Percentiles rank a stretch among this genome's conserved stretches.
phyloP scores from a whole-genome alignment of 2,329 filamentous ascomycete genomes.

The Neofusicoccum ribis region DNA sequence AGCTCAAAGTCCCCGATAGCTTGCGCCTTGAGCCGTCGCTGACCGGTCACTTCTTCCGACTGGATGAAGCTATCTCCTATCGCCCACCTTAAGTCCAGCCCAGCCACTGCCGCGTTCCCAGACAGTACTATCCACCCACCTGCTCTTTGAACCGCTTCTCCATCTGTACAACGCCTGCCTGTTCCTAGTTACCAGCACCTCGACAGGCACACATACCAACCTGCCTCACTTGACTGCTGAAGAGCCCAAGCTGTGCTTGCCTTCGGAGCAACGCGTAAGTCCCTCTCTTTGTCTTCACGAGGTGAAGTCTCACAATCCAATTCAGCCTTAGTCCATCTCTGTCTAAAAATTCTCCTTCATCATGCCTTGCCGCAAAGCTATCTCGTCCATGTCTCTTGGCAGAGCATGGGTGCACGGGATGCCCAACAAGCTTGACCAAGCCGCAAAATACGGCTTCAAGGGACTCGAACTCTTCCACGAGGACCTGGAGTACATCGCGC shows the following conservation, averaged over 20 bases:
- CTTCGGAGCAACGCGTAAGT: too few species aligned
- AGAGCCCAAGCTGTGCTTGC: too few species aligned
- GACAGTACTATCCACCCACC: background rate
- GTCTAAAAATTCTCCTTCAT: conserved; percentile 9
- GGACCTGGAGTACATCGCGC: conserved; percentile 66
- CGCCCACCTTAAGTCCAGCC: background rate
- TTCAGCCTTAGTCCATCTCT: background rate
- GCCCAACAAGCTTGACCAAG: conserved; percentile 66
- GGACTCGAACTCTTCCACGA: conserved; percentile 79
- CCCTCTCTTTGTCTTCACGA: too few species aligned
- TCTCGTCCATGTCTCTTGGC: conserved; percentile 76
- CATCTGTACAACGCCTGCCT: background rate
- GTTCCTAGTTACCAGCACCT: too few species aligned
- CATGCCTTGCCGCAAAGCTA: conserved; percentile 62
- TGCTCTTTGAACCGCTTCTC: background rate
- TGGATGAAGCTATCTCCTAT: conserved; percentile 13
- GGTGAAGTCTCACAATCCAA: background rate
- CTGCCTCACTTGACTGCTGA: too few species aligned
- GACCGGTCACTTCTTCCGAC: background rate
- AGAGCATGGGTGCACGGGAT: conserved; percentile 70
- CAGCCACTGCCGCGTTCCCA: background rate
- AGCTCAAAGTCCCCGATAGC: background rate
- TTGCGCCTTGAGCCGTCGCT: conserved; percentile 15
- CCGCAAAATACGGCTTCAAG: conserved; percentile 62
- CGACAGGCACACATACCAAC: too few species aligned